Base-by-base conservation (phyloP, 2,329 filamentous ascomycete species). In the Xylariaceae sp. region DNA sequence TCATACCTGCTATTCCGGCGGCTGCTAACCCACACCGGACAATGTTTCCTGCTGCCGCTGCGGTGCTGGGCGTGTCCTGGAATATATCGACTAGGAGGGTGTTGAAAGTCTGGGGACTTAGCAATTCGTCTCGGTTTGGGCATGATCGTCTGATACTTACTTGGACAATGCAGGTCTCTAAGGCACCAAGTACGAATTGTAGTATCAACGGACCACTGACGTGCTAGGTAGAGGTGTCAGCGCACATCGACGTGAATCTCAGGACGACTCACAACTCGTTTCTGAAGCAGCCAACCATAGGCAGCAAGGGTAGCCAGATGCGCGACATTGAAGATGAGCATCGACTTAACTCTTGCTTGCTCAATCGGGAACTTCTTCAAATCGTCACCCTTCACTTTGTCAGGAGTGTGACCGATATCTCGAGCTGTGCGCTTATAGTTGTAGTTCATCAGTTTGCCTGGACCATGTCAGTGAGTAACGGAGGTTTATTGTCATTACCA, bases 201-300 rank as follows among this genome's bases (percentile, higher is more conserved):
- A 59, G 17, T 11, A 59, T 49, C 3, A 59, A 30, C 8, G 57
- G 53, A 3, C 53, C 53, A n/a, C 53, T 53, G 39, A 56, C 49
- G 9, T 59, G 57, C 57, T 59, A 37, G 6, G 7, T 23, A 10
- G 9, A n/a, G 5, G 17, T 35, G 49, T 59, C 34, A 59, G 48
- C 8, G 48, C 30, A 47, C 34, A 30, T 35, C 7, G 23, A 51
- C 4, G 42, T 53, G 39, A 39, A 50, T 13, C 15, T 1, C 15
- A 18, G 15, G n/a, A 7, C 7, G 30, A 53, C 57, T 47, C 4
- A 59, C 53, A 11, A 56, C 57, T 52, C 53, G 18, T 45, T 23
- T 52, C n/a, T 56, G 57, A 42, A 56, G 48, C 3, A 52, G 52
- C 57, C 57, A 59, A n/a, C 57, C 53, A 18, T 59, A 59, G 11